These are phyloP conservation scores for Laguncularia racemosa DNA, from an alignment of 345 rosid species.

Conservation along the genomic window DNA sequence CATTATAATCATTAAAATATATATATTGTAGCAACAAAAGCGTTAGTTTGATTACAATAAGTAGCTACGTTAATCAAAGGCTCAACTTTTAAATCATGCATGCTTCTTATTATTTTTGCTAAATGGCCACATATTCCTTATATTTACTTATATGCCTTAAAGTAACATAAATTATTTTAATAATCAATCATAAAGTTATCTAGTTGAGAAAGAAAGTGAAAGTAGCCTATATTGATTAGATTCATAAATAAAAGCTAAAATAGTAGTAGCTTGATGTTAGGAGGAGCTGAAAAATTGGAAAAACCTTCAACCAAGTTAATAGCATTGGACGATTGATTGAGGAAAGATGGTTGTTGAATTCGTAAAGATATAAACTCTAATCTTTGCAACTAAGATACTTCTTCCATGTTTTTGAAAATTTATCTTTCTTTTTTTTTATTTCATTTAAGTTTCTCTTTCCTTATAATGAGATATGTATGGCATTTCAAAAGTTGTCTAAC, in stretches of 20 bases:
- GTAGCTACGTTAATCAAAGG: slow-evolving; percentile 45
- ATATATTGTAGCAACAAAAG: slow-evolving; percentile 50
- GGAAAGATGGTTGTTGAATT: slow-evolving; percentile 43
- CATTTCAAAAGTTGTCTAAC: too few relatives aligned
- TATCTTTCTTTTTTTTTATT: too few relatives aligned
- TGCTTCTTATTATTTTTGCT: slow-evolving; percentile 24
- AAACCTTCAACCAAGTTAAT: slow-evolving; percentile 63
- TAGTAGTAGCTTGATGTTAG: slow-evolving; percentile 37
- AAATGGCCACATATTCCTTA: slow-evolving; percentile 52
- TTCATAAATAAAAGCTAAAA: slow-evolving; percentile 48
- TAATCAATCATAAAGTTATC: not conserved
- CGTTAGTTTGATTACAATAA: slow-evolving; percentile 63
- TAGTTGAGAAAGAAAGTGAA: not conserved
- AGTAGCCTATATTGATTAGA: slow-evolving; percentile 52
- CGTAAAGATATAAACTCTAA: slow-evolving; percentile 37
- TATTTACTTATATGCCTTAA: slow-evolving; percentile 35
- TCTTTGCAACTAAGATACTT: slow-evolving; percentile 35
- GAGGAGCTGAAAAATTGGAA: slow-evolving; percentile 56
- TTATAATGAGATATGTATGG: too few relatives aligned
- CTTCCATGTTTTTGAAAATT: slow-evolving; percentile 16
- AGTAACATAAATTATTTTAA: not conserved
- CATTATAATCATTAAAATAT: too few relatives aligned
- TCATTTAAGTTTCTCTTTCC: too few relatives aligned
- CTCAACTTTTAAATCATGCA: slow-evolving; percentile 33
- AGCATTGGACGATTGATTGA: slow-evolving; percentile 41